Evolutionary conservation across 441 rosid genomes (phyloP).

Genomic region (Arabidopsis lyrata): DNA sequence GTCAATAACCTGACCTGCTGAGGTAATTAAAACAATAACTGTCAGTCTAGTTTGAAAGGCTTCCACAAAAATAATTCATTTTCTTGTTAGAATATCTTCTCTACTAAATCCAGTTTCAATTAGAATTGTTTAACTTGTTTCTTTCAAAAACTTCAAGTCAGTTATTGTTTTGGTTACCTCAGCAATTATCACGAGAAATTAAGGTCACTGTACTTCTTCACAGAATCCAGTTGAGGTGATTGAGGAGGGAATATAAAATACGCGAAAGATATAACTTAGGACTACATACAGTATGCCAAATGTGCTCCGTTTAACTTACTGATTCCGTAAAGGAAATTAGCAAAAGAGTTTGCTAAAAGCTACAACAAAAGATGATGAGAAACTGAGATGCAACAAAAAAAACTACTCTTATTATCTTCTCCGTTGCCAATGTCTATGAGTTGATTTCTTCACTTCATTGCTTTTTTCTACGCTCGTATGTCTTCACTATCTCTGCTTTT

Average conservation of each 20-base stretch:
- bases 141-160: too few species aligned
- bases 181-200: neutral
- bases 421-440: neutral
- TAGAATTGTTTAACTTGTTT: too few species aligned
- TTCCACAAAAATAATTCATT: too few species aligned
- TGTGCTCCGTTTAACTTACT: neutral
- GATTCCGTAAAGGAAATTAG: neutral
- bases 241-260: slow-evolving; percentile 1
- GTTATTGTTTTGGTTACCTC: neutral
- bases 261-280: neutral
- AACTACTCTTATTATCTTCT: neutral
- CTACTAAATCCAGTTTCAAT: too few species aligned
- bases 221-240: neutral
- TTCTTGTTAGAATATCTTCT: too few species aligned
- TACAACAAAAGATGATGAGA: neutral
- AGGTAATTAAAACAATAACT: too few species aligned
- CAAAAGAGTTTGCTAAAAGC: neutral
- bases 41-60: too few species aligned
- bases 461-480: neutral
- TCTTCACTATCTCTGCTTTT: neutral
- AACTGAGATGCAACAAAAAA: neutral
- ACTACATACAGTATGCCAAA: too few species aligned
- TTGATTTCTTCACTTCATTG: neutral
- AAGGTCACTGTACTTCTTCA: neutral
- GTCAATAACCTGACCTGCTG: too few species aligned